Evolutionary conservation across 768 basidiomycete genomes (phyloP).

Genomic region (Erythrobasidium yunnanense): DNA sequence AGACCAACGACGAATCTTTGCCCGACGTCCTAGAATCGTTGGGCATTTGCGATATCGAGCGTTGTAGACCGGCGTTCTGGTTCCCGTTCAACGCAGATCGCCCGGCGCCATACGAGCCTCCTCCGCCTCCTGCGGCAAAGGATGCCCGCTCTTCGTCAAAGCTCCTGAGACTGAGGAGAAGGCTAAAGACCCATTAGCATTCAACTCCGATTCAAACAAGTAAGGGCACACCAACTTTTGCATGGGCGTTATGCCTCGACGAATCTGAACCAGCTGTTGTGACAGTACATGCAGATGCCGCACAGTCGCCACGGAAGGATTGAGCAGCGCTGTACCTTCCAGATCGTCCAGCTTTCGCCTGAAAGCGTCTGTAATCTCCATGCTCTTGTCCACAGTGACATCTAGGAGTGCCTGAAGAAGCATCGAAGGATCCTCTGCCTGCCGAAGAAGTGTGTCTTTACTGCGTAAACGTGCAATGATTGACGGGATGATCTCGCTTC

Average conservation of each 20-base stretch:
- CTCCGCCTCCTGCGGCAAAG: not conserved
- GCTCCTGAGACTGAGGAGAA: not conserved
- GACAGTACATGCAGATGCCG: slow-evolving; percentile 9
- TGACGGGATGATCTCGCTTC: not conserved
- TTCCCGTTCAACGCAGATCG: not conserved
- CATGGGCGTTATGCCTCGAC: not conserved
- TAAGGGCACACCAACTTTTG: not conserved
- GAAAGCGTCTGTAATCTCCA: slow-evolving; percentile 55
- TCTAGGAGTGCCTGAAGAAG: slow-evolving; percentile 60
- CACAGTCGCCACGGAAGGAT: slow-evolving; percentile 6
- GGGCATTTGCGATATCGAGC: not conserved
- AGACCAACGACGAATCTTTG: no score
- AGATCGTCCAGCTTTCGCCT: not conserved
- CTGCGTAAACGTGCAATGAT: not conserved
- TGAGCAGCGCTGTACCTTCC: slow-evolving; percentile 4
- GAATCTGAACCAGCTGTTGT: not conserved
- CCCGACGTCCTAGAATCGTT: not conserved
- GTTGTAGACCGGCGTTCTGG: no score
- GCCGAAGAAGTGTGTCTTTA: slow-evolving; percentile 43
- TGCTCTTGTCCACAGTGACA: slow-evolving; percentile 55
- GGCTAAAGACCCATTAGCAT: not conserved
- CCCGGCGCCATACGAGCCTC: not conserved
- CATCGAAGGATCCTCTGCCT: slow-evolving; percentile 56
- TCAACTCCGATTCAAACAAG: not conserved
- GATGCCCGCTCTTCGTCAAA: not conserved